These are phyloP conservation scores for Salicornia ramosissima DNA, from an alignment of 148 eudicot species.

Conservation along the genomic window DNA sequence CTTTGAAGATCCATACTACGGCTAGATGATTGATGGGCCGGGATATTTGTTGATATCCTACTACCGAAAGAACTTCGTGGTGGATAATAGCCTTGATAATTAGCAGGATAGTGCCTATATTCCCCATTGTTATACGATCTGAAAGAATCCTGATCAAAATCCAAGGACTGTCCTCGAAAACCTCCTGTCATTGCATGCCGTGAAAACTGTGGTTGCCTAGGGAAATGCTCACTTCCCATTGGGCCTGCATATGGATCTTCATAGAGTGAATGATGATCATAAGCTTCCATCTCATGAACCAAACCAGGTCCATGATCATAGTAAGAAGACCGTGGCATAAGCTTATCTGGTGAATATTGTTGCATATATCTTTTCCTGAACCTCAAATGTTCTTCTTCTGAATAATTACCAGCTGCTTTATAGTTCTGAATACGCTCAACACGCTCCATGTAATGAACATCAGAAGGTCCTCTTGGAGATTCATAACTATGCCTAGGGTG, in stretches of 20 bases:
- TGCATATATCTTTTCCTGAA: conserved; percentile 27
- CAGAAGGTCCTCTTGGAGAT: conserved; percentile 30
- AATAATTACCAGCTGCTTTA: conserved; percentile 38
- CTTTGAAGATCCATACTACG: conserved; percentile 22
- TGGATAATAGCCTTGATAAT: conserved; percentile 34
- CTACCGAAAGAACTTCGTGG: conserved; percentile 14
- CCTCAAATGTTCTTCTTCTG: conserved; percentile 32
- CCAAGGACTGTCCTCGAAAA: conserved; percentile 31
- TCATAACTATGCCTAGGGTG: conserved; percentile 34
- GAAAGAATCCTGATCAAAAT: conserved; percentile 30
- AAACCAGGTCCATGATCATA: conserved; percentile 21
- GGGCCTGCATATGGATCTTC: conserved; percentile 36
- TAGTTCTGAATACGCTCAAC: conserved; percentile 57
- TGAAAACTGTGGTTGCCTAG: conserved; percentile 24
- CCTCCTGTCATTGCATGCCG: conserved; percentile 30
- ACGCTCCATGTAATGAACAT: conserved; percentile 49
- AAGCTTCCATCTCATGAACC: conserved; percentile 14
- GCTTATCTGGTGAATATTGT: conserved; percentile 27
- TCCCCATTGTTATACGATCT: conserved; percentile 25
- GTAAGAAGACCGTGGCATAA: conserved; percentile 23
- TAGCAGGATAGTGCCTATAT: conserved; percentile 43
- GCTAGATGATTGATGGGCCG: conserved; percentile 6
- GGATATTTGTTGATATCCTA: conserved; percentile 22
- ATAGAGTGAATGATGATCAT: conserved; percentile 26
- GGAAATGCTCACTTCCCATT: conserved; percentile 23